Evolutionary conservation across 2,329 filamentous ascomycete genomes (phyloP), one percentile per base, ranked within the genome.

Genomic region (Fusarium nodosum): DNA sequence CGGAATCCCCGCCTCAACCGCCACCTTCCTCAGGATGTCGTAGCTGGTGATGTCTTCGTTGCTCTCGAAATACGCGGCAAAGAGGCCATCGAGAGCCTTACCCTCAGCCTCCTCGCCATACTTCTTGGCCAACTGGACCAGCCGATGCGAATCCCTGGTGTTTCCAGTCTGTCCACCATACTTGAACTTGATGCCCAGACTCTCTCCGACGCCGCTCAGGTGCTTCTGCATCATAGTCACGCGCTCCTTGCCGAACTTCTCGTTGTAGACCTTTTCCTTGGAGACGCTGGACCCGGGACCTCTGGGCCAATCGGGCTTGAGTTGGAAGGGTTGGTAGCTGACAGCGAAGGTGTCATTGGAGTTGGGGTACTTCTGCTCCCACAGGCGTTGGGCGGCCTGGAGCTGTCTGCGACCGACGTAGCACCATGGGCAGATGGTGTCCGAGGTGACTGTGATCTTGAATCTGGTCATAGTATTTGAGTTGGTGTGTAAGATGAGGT

Each of bases 141-240:
- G 71, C 38, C 93, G 87, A 79, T 97, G 93, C 59, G 91, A 91
- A 73, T 97, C 91, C 22, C 93, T 84, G 20, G 93, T 95, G 74
- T 90, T 92, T 48, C 94, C 94, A 8, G 89, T 89, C 68, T 85
- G 87, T 56, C 93, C 91, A 15, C 87, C 86, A 68, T 90, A 92
- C 24, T 86, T 77, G 67, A 85, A 82, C 44, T 72, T 63, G 71
- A 86, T 82, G 64, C 80, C 82, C 8, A 79, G 72, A 22, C 74
- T 59, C 5, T 69, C 63, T 18, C 81, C 83, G 4, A 76, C 63
- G 7, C 53, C 59, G 24, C 59, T 56, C 7, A 84, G 57, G 22
- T 77, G 77, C 42, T 73, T 60, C 5, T 77, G 68, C 36, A 80
- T 69, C 65, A 74, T 51, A 2, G 80, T 74, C 2, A 86, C 80